phyloP scores from a whole-genome alignment of 768 basidiomycete species.

The Panellus pusillus region DNA sequence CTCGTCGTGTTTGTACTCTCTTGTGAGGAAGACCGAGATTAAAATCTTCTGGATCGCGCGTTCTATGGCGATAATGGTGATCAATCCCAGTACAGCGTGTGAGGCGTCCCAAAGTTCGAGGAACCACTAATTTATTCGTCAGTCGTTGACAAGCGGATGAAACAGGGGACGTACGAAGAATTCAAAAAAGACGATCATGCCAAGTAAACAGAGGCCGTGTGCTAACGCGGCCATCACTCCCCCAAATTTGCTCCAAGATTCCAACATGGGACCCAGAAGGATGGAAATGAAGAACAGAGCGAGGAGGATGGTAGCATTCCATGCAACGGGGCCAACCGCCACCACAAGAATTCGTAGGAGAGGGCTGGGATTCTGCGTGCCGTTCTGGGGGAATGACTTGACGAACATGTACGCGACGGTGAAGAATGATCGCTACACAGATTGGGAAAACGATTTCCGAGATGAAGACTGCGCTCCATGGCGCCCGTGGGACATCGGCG shows the following conservation, averaged over 20 bases:
- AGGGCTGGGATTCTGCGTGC: conserved; percentile 73
- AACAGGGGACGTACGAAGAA: conserved; percentile 73
- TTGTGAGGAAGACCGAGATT: conserved; percentile 90
- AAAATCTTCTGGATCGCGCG: conserved; percentile 92
- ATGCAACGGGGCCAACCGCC: conserved; percentile 89
- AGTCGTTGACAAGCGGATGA: conserved; percentile 27
- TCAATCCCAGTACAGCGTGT: conserved; percentile 91
- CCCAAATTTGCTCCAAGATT: conserved; percentile 83
- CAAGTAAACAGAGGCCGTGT: conserved; percentile 79
- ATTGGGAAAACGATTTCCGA: conserved; percentile 85
- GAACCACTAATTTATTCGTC: conserved; percentile 70
- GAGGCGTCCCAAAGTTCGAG: conserved; percentile 96
- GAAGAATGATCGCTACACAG: conserved; percentile 72
- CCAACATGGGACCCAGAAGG: conserved; percentile 88
- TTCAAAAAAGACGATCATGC: conserved; percentile 89
- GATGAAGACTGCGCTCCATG: conserved; percentile 80
- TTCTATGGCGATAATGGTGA: conserved; percentile 87
- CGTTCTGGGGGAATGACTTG: conserved; percentile 80
- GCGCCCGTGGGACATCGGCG: conserved; percentile 89
- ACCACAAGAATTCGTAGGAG: conserved; percentile 88
- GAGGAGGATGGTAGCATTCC: conserved; percentile 89
- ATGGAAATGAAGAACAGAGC: conserved; percentile 89
- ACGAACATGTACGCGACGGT: conserved; percentile 89
- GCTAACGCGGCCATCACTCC: conserved; percentile 92
- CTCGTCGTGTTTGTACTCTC: conserved; percentile 98